phyloP scores from a whole-genome alignment of 2,329 filamentous ascomycete species.

The Neofusicoccum parvum region DNA sequence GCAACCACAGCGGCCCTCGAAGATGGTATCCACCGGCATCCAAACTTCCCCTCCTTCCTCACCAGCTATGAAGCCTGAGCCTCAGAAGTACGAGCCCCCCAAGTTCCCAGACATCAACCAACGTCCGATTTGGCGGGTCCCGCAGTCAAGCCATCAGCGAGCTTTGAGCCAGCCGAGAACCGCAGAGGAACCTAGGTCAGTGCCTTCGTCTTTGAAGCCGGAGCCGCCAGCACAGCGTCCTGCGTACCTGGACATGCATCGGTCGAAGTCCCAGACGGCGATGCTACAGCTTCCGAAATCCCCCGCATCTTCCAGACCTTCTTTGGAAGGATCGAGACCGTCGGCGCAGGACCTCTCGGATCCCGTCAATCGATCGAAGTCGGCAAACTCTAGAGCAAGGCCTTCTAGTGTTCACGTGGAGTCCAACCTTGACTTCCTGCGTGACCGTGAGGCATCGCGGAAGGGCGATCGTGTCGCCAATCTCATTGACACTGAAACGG shows the following conservation, averaged over 20 bases:
- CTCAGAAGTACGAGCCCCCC: slow-evolving; percentile 25
- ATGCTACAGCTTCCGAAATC: slow-evolving; percentile 56
- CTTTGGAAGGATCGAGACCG: slow-evolving; percentile 71
- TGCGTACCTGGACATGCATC: slow-evolving; percentile 45
- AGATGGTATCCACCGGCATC: slow-evolving; percentile 72
- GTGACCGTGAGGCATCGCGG: slow-evolving; percentile 68
- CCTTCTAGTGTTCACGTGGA: slow-evolving; percentile 84
- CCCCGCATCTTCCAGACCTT: slow-evolving; percentile 64
- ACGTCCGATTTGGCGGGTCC: slow-evolving; percentile 58
- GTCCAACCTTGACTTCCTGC: slow-evolving; percentile 78
- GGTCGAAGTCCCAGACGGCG: slow-evolving; percentile 54
- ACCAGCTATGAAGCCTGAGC: slow-evolving; percentile 22
- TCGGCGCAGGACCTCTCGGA: slow-evolving; percentile 63
- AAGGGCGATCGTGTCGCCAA: slow-evolving; percentile 30
- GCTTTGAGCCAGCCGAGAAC: slow-evolving; percentile 54
- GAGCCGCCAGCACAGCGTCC: slow-evolving; percentile 43
- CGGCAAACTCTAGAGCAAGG: slow-evolving; percentile 67
- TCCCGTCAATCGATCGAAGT: slow-evolving; percentile 60
- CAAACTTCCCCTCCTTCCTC: slow-evolving; percentile 68
- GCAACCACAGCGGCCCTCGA: slow-evolving; percentile 49
- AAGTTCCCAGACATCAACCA: slow-evolving; percentile 44
- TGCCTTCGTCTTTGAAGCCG: slow-evolving; percentile 35
- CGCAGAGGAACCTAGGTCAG: slow-evolving; percentile 39
- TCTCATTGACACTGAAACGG: slow-evolving; percentile 26
- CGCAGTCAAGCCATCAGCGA: slow-evolving; percentile 47